A percentile compares a stretch with the other conserved stretches of the same genome.
Conservation (phyloP, 768 basidiomycete species). For the Zangia roseola region DNA sequence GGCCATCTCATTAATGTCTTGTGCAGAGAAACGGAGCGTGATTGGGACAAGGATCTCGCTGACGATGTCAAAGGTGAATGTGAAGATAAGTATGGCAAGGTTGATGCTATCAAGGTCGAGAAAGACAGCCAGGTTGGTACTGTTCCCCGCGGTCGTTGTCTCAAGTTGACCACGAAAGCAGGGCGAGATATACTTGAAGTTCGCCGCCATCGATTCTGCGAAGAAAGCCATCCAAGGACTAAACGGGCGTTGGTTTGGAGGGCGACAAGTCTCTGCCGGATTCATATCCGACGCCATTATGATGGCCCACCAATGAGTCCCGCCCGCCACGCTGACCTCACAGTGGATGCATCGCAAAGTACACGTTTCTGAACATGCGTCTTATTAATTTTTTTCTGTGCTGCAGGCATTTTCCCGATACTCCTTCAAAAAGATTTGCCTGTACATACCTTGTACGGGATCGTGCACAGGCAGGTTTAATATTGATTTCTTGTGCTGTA, state of each 20-base stretch:
- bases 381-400: conserved; percentile 32
- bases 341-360: conserved; percentile 30
- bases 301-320: conserved; percentile 80
- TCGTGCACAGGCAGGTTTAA: conserved; percentile 40
- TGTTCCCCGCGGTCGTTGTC: background rate
- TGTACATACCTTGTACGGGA: conserved; percentile 34
- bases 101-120: conserved; percentile 88
- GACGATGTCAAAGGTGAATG: conserved; percentile 97
- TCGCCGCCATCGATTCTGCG: conserved; percentile 74
- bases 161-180: conserved; percentile 33
- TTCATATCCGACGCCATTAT: conserved; percentile 94
- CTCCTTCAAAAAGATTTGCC: conserved; percentile 29
- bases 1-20: conserved; percentile 5
- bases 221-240: conserved; percentile 85
- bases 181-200: conserved; percentile 98
- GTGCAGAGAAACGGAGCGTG: conserved; percentile 84
- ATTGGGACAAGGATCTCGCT: conserved; percentile 95
- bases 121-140: conserved; percentile 83
- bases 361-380: conserved; percentile 17
- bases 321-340: conserved; percentile 23
- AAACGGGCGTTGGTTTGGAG: conserved; percentile 97
- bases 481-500: conserved; percentile 30
- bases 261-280: conserved; percentile 79
- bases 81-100: conserved; percentile 84
- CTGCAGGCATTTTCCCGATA: conserved; percentile 31